Conservation (phyloP, 2,329 filamentous ascomycete genomes). For the Xylaria sp. region DNA sequence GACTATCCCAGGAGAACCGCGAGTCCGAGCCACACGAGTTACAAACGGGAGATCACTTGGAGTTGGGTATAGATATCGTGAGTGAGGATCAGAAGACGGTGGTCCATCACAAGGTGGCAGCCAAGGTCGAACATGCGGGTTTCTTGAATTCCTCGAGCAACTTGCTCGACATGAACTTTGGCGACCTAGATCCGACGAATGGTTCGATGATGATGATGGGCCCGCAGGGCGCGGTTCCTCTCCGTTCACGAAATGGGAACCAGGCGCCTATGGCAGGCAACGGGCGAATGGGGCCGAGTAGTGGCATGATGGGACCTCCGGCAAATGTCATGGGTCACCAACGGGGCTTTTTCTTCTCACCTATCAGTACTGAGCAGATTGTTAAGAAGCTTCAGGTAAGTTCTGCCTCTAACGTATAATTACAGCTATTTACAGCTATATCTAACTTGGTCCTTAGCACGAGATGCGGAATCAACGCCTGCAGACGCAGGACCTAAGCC, state of each 20-base stretch:
- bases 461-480: slow-evolving; percentile 90
- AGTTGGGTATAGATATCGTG: slow-evolving; percentile 97
- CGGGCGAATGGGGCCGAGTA: slow-evolving; percentile 61
- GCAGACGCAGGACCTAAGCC: slow-evolving; percentile 81
- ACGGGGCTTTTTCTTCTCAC: slow-evolving; percentile 82
- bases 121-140: slow-evolving; percentile 94
- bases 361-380: slow-evolving; percentile 91
- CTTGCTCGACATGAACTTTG: slow-evolving; percentile 86
- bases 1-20: slow-evolving; percentile 89
- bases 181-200: slow-evolving; percentile 83
- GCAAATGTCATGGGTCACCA: slow-evolving; percentile 69
- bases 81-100: slow-evolving; percentile 98
- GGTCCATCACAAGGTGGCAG: slow-evolving; percentile 96
- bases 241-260: slow-evolving; percentile 70
- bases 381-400: slow-evolving; percentile 83
- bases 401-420: slow-evolving; percentile 26
- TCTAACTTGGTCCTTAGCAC: slow-evolving; percentile 55
- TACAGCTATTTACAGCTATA: background rate
- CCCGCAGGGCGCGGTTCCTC: slow-evolving; percentile 67
- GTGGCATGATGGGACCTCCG: slow-evolving; percentile 51
- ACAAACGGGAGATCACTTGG: slow-evolving; percentile 86
- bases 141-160: slow-evolving; percentile 75
- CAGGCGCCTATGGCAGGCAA: slow-evolving; percentile 65
- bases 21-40: slow-evolving; percentile 96
- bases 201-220: slow-evolving; percentile 73